phyloP scores from a whole-genome alignment of 371 early-diverging fungal genomes.

The Syncephalastrum sp. region DNA sequence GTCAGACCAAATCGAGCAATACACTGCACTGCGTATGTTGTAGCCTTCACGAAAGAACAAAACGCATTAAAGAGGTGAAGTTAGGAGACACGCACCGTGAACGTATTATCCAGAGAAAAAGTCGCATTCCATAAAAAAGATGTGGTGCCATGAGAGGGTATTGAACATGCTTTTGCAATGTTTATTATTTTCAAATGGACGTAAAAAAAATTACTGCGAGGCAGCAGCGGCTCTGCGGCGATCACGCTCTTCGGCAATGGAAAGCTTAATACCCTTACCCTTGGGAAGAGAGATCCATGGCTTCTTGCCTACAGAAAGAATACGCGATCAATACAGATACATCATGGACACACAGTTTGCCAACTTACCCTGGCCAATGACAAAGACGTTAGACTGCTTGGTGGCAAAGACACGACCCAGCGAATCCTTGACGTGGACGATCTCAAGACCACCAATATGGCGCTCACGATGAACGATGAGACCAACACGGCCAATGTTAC shows the following conservation, averaged over 20 bases:
- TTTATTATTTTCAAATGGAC: too few species aligned
- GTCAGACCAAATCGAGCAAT: background rate
- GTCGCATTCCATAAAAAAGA: too few species aligned
- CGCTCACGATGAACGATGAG: slow-evolving; percentile 96
- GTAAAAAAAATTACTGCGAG: slow-evolving; percentile 5
- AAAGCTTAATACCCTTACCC: slow-evolving; percentile 97
- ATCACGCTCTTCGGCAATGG: slow-evolving; percentile 98
- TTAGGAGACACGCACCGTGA: too few species aligned
- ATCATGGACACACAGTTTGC: too few species aligned
- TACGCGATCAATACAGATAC: too few species aligned
- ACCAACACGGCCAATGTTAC: slow-evolving; percentile 99
- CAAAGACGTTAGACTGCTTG: slow-evolving; percentile 90
- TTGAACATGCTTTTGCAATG: too few species aligned
- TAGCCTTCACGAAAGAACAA: too few species aligned
- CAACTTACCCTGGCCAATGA: slow-evolving; percentile 71
- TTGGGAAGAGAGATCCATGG: slow-evolving; percentile 94
- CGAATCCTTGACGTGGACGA: slow-evolving; percentile 92
- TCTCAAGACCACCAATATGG: slow-evolving; percentile 97
- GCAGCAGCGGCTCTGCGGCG: slow-evolving; percentile 67
- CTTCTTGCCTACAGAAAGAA: slow-evolving; percentile 33
- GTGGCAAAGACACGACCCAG: slow-evolving; percentile 89
- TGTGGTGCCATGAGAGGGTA: too few species aligned
- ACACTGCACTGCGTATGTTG: too few species aligned
- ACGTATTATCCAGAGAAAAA: too few species aligned
- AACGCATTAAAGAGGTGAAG: too few species aligned